phyloP scores from a whole-genome alignment of 345 rosid genomes.

The Rhodomyrtus tomentosa region DNA sequence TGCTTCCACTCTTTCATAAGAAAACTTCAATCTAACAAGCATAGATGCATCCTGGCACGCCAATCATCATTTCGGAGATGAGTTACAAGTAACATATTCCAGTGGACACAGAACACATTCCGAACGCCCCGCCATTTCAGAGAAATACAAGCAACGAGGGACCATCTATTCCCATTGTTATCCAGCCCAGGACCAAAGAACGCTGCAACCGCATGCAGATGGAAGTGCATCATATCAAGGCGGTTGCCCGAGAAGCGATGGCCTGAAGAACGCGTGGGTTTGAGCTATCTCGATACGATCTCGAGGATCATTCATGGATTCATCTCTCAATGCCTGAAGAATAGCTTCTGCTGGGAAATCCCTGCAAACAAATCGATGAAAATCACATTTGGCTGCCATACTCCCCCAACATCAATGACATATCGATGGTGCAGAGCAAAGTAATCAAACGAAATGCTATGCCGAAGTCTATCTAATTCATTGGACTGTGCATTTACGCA shows the following conservation, averaged over 20 bases:
- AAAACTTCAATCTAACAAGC: background rate
- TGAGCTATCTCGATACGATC: constrained; percentile 92
- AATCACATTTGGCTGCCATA: background rate
- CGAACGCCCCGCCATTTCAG: background rate
- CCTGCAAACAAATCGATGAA: constrained; percentile 25
- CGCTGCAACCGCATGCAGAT: background rate
- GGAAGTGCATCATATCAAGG: constrained; percentile 2
- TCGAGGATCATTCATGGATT: constrained; percentile 85
- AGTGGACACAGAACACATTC: background rate
- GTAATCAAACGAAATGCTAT: background rate
- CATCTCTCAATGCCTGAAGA: constrained; percentile 79
- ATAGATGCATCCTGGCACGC: background rate
- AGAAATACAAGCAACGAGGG: background rate
- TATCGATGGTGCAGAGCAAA: background rate
- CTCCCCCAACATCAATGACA: background rate
- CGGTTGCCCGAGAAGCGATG: constrained; percentile 67
- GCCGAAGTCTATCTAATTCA: background rate
- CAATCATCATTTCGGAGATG: background rate
- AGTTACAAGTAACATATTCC: background rate
- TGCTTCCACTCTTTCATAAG: background rate
- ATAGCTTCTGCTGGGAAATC: constrained; percentile 61
- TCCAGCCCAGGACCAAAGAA: background rate
- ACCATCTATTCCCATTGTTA: background rate
- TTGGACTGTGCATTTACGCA: background rate
- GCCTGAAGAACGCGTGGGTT: constrained; percentile 78